These are phyloP conservation scores for Rhodosorus marinus DNA, from an alignment of 23 red algal genomes.

Conservation along the genomic window DNA sequence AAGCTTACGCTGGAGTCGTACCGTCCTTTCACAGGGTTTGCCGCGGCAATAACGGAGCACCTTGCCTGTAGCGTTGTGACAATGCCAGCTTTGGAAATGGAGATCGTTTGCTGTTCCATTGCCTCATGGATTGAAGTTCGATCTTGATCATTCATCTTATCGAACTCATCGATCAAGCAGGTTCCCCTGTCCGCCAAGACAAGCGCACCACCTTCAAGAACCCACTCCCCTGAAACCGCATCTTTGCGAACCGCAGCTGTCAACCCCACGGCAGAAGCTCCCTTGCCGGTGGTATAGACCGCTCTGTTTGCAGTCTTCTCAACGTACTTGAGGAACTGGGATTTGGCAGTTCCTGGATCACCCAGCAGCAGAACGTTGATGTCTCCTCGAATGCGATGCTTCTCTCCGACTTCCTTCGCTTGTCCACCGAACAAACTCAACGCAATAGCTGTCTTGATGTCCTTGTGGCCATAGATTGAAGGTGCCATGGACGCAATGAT, in stretches of 20 bases:
- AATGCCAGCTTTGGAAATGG: conserved; percentile 96
- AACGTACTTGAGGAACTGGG: conserved; percentile 93
- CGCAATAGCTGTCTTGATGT: conserved; percentile 89
- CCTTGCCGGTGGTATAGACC: conserved; percentile 94
- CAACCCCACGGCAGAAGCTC: conserved; percentile 91
- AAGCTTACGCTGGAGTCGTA: conserved; percentile 89
- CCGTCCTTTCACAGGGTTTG: conserved; percentile 88
- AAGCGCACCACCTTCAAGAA: conserved; percentile 87
- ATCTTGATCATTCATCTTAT: conserved; percentile 99
- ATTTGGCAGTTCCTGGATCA: conserved; percentile 96
- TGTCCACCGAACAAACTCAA: conserved; percentile 79
- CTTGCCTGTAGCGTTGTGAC: conserved; percentile 91
- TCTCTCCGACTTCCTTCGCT: conserved; percentile 87
- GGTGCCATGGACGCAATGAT: conserved; percentile 88
- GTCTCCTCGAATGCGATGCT: conserved; percentile 87
- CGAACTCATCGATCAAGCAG: conserved; percentile 99
- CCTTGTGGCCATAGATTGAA: conserved; percentile 81
- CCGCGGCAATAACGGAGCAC: conserved; percentile 88
- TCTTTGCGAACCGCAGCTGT: conserved; percentile 90
- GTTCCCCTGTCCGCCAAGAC: conserved; percentile 89
- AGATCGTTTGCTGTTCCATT: conserved; percentile 99
- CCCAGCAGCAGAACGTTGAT: conserved; percentile 90
- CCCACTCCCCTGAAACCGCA: conserved; percentile 90
- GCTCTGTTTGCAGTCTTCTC: conserved; percentile 92
- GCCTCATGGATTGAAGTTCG: conserved; percentile 99